These are phyloP conservation scores for Aspergillus tamarii DNA, from an alignment of 2,329 filamentous ascomycete genomes.

Conservation along the genomic window DNA sequence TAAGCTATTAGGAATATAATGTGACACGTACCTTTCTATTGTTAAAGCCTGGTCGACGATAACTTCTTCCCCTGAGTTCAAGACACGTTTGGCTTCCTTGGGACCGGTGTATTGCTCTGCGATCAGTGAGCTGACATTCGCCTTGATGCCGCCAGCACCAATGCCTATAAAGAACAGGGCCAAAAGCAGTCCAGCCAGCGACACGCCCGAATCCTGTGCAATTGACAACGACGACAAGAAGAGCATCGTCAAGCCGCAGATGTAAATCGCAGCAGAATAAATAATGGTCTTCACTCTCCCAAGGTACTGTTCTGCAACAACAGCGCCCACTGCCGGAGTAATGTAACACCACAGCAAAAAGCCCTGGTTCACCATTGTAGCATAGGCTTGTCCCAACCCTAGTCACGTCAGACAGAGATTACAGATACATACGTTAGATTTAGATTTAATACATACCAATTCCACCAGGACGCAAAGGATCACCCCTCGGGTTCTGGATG, in stretches of 20 bases:
- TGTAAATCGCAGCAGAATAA: neutral
- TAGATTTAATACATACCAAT: neutral
- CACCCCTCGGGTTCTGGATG: neutral
- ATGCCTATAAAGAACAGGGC: conserved; percentile 61
- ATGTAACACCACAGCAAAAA: conserved; percentile 50
- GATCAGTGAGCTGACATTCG: conserved; percentile 56
- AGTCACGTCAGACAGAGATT: conserved; percentile 2
- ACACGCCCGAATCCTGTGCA: neutral
- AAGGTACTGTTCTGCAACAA: conserved; percentile 19
- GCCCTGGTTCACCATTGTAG: conserved; percentile 14
- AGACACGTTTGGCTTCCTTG: conserved; percentile 31
- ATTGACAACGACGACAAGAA: neutral
- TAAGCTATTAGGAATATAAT: neutral
- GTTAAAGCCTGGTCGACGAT: neutral
- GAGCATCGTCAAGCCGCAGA: neutral
- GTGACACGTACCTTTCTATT: neutral
- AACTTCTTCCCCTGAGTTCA: conserved; percentile 38
- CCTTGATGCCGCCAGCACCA: conserved; percentile 65
- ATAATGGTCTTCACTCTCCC: neutral
- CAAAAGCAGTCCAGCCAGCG: conserved; percentile 42
- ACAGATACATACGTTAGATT: neutral
- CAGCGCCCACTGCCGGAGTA: conserved; percentile 53
- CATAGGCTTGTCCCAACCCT: conserved; percentile 10
- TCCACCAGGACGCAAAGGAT: neutral
- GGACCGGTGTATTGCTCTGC: conserved; percentile 61